phyloP scores from a whole-genome alignment of 176 grass and related monocot species.

The Neostapfia colusana region DNA sequence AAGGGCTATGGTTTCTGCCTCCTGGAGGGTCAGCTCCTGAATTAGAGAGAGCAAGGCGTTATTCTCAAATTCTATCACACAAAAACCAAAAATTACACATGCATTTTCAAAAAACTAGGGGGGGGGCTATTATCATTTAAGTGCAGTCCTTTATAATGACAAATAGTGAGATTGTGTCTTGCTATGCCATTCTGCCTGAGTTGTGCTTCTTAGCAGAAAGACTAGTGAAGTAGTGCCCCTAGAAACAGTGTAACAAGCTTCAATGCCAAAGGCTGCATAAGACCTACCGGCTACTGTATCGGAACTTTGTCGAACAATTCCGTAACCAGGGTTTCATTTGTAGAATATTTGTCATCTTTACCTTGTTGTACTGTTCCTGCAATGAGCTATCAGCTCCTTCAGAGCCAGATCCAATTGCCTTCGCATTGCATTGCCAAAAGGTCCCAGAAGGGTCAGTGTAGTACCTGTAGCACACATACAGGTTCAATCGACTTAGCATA shows the following conservation, averaged over 20 bases:
- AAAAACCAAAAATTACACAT: not conserved
- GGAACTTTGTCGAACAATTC: not conserved
- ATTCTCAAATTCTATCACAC: conserved; percentile 6
- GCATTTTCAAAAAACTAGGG: not conserved
- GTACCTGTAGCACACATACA: conserved; percentile 55
- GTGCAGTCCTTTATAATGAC: not conserved
- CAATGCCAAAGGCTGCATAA: not conserved
- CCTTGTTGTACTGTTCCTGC: conserved; percentile 96
- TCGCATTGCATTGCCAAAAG: conserved; percentile 95
- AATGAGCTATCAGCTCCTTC: conserved; percentile 98
- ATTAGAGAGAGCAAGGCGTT: not conserved
- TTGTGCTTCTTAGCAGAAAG: no score
- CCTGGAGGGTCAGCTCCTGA: conserved; percentile 78
- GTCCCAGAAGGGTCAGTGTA: conserved; percentile 94
- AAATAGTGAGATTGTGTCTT: not conserved
- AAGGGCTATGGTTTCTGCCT: conserved; percentile 94
- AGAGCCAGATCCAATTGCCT: conserved; percentile 95
- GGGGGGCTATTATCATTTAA: not conserved
- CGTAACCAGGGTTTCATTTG: not conserved
- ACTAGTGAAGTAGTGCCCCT: not conserved
- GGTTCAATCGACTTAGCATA: not conserved
- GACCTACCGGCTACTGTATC: not conserved
- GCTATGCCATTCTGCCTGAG: not conserved
- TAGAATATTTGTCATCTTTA: conserved; percentile 15
- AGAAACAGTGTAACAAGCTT: not conserved